Base-by-base conservation (phyloP, 208 protist species). In the Leishmania major region DNA sequence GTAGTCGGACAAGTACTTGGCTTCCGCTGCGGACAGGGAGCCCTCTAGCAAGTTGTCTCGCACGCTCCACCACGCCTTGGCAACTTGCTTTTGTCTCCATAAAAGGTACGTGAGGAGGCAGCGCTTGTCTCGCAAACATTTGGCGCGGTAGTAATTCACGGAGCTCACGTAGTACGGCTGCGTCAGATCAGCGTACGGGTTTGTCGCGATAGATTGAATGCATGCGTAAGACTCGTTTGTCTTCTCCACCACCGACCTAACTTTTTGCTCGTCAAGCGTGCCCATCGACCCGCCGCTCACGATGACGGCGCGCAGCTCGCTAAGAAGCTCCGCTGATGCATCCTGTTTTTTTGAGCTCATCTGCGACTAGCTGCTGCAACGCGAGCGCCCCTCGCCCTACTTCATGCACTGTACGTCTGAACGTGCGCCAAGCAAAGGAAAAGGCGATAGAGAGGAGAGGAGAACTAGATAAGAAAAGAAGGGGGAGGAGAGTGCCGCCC, bases 151-250 rank as follows among this genome's bases (percentile, higher is more conserved):
- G 86, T 95, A 96, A 64, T 83, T 79, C 62, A 92, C 86, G 0
- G 93, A 91, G 78, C 93, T 93, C 37, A 89, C 86, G 87, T 96
- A 97, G 86, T 93, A 96, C 0, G 93, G 91, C 78, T 96, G 87
- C 28, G 84, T 77, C 25, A 87, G 72, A 83, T 96, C 92, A 31
- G 89, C 91, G 75, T 93, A 96, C 4, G 94, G 93, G 74, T 97
- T 96, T 35, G 74, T 81, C 4, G 72, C 78, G 71, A 96, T 95
- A 5, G 87, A 90, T 55, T 88, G 78, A 53, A 92, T 77, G 66
- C 87, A 85, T n/a, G 87, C 84, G 70, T 92, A 92, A 0, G 93
- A 87, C 53, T 92, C 92, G 11, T 78, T 80, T 53, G 96, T 89
- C 35, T 80, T 84, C 35, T 93, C 92, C 47, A 92, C 81, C 55